Percentiles rank a stretch among this genome's conserved stretches.
Conservation (phyloP, 257 asterid genomes). For the Solanum phureja region DNA sequence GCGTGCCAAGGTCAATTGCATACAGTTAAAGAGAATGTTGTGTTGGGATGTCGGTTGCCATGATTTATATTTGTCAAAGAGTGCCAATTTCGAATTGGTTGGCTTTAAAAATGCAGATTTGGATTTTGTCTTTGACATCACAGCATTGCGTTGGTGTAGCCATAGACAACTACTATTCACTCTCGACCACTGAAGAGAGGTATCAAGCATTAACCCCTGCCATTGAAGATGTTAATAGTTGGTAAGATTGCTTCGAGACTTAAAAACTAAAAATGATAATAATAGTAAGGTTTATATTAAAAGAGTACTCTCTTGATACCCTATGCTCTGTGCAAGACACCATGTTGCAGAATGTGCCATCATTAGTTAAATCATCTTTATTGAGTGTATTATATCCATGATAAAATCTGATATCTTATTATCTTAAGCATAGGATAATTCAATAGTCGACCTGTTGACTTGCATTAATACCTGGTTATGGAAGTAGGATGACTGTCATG, state of each 20-base stretch:
- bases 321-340: constrained; percentile 45
- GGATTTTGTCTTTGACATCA: constrained; percentile 81
- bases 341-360: constrained; percentile 31
- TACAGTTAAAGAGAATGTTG: constrained; percentile 61
- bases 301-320: constrained; percentile 51
- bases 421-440: constrained; percentile 10
- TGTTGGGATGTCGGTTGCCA: constrained; percentile 81
- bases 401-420: constrained; percentile 3
- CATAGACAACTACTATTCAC: constrained; percentile 77
- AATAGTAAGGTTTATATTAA: constrained; percentile 35
- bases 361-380: constrained; percentile 29
- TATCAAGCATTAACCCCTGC: constrained; percentile 86
- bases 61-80: constrained; percentile 82
- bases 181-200: constrained; percentile 91
- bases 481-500: not conserved
- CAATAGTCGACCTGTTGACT: constrained; percentile 6
- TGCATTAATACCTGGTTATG: constrained; percentile 10
- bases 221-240: constrained; percentile 90
- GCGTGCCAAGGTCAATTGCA: constrained; percentile 48
- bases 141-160: constrained; percentile 98
- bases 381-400: constrained; percentile 24
- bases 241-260: constrained; percentile 99
- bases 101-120: constrained; percentile 99
- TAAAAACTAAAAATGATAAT: constrained; percentile 60
- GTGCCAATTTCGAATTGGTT: constrained; percentile 98